Conservation (phyloP, 805 yeast species). For the Kuraishia cidri region DNA sequence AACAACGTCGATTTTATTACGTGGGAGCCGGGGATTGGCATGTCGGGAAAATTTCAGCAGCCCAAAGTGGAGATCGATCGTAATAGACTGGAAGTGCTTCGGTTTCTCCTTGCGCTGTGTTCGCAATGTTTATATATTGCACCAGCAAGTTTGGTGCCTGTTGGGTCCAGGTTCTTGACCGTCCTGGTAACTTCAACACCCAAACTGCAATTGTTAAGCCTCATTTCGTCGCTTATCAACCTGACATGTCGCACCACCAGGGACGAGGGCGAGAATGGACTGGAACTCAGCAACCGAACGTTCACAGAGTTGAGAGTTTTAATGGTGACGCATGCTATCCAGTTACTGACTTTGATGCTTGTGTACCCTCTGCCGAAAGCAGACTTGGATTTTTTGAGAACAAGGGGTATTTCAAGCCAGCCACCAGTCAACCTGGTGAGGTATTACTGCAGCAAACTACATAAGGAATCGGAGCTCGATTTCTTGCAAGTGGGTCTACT, state of each 20-base stretch:
- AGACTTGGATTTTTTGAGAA: slow-evolving; percentile 24
- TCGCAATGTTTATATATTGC: slow-evolving; percentile 52
- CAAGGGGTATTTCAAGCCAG: slow-evolving; percentile 18
- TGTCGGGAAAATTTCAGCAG: slow-evolving; percentile 12
- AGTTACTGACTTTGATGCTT: slow-evolving; percentile 50
- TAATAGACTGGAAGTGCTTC: slow-evolving; percentile 59
- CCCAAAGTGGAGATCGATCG: slow-evolving; percentile 40
- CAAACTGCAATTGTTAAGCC: slow-evolving; percentile 34
- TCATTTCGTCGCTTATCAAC: slow-evolving; percentile 67
- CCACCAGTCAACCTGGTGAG: slow-evolving; percentile 40
- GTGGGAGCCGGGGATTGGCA: slow-evolving; percentile 83
- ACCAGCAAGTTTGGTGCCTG: slow-evolving; percentile 28
- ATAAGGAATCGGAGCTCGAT: slow-evolving; percentile 44
- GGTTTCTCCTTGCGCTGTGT: slow-evolving; percentile 49
- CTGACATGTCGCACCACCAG: slow-evolving; percentile 42
- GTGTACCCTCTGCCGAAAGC: slow-evolving; percentile 56
- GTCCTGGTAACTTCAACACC: slow-evolving; percentile 42
- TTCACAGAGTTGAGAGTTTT: slow-evolving; percentile 33
- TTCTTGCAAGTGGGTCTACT: slow-evolving; percentile 39
- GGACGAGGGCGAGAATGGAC: slow-evolving; percentile 31
- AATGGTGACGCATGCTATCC: slow-evolving; percentile 47
- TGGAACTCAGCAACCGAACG: slow-evolving; percentile 20
- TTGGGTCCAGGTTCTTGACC: slow-evolving; percentile 57
- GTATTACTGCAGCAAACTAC: slow-evolving; percentile 40
- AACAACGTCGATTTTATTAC: slow-evolving; percentile 28